Base-by-base conservation (phyloP, 768 basidiomycete genomes). In the Tylopilus sp. region DNA sequence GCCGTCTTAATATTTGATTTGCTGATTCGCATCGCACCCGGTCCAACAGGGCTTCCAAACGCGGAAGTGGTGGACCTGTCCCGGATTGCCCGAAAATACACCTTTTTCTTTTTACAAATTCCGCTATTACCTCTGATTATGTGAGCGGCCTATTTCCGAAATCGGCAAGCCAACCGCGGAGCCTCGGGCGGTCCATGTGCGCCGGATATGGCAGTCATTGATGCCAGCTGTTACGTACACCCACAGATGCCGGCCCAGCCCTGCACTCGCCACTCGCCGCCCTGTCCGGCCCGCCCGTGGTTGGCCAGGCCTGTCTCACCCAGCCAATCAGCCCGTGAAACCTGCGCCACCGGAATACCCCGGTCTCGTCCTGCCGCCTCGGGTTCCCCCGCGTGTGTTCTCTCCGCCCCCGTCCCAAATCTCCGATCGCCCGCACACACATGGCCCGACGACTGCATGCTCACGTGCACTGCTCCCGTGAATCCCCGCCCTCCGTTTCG, bases 1-100 rank as follows among this genome's bases (percentile, higher is more conserved):
- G 52, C 63, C 60, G 68, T 58, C 68, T 66, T 71, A 70, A 69
- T 71, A 72, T 72, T 71, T 70, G 68, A 70, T 71, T 70, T 62
- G 64, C 52, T 62, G 68, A 66, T 66, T 71, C 69, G 63, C 70
- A 68, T 69, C 67, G 61, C 64, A 66, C 59, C 62, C 40, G 48
- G 53, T 54, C 51, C 48, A 65, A 67, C 62, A 48, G 47, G 19
- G 41, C 14, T 48, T 29, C 68, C 60, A 25, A 33, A 57, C 36
- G n/a, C 0, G 56, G 64, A 62, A 33, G 22, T 62, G 7, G 48
- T 44, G 34, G 46, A 48, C 59, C 48, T 61, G 47, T 62, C 53
- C 68, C 70, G 70, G 56, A 59, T 54, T 58, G 54, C 52, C 69
- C 60, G 60, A 59, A 54, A 59, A 63, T 62, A 54, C 54, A 33